A percentile compares a stretch with the other conserved stretches of the same genome.
Evolutionary conservation across 495 filamentous ascomycete genomes (phyloP).

Genomic region (Thermochaetoides thermophila): DNA sequence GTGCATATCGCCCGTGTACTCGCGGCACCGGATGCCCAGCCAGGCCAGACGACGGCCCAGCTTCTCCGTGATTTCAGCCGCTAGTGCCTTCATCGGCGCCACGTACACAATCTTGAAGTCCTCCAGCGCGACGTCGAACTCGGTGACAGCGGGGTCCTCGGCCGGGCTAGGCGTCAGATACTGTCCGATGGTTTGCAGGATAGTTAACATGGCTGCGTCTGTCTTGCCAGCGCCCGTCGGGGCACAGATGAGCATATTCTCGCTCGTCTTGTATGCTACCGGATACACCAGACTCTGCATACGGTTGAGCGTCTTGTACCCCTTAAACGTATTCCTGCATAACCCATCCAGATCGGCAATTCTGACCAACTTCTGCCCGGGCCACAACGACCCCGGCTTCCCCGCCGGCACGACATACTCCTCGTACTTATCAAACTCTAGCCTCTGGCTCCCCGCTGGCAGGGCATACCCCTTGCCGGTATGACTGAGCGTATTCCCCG

Average conservation of each 20-base stretch:
- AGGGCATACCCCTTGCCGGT: constrained; percentile 64
- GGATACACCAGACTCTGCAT: constrained; percentile 97
- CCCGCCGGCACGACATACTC: constrained; percentile 77
- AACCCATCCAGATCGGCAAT: constrained; percentile 80
- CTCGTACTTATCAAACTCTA: constrained; percentile 54
- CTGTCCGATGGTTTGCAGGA: constrained; percentile 76
- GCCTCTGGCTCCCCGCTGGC: constrained; percentile 47
- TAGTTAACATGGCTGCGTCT: constrained; percentile 92
- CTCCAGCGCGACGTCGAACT: constrained; percentile 63
- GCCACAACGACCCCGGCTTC: constrained; percentile 57
- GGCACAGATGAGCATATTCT: constrained; percentile 98
- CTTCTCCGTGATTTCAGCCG: constrained; percentile 92
- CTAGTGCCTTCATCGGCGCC: constrained; percentile 94
- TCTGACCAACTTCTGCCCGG: constrained; percentile 54
- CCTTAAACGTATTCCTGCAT: constrained; percentile 81
- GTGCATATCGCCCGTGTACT: constrained; percentile 97
- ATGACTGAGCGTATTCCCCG: constrained; percentile 68
- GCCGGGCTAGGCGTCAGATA: constrained; percentile 65
- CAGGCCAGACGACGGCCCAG: constrained; percentile 85
- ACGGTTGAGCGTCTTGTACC: constrained; percentile 83
- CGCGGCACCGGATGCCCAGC: constrained; percentile 77
- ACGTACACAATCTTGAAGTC: constrained; percentile 99
- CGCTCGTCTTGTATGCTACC: constrained; percentile 86
- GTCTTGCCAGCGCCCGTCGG: constrained; percentile 98
- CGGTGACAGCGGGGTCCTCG: constrained; percentile 54